Percentiles rank a stretch among this genome's conserved stretches.
These are phyloP conservation scores for Haplosporangium sp. DNA, from an alignment of 371 early-diverging fungal genomes.

Conservation along the genomic window DNA sequence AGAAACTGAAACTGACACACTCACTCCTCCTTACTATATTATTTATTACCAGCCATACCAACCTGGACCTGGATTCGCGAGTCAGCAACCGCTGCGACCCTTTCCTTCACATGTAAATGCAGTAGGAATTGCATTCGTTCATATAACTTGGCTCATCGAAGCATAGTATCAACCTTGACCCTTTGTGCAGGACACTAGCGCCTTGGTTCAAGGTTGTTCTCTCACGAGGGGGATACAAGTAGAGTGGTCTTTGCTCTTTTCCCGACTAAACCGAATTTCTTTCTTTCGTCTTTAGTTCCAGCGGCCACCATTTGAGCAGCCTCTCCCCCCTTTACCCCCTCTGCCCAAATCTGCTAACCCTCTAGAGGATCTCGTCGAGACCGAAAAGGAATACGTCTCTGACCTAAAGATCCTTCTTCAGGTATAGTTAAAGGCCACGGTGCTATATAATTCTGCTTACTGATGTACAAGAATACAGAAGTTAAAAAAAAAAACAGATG, in stretches of 20 bases:
- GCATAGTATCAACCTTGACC: no score
- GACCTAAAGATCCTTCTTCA: constrained; percentile 38
- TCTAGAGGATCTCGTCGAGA: constrained; percentile 24
- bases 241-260: neutral
- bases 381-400: constrained; percentile 25
- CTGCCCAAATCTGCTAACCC: constrained; percentile 19
- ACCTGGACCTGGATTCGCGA: constrained; percentile 27
- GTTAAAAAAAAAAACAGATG: no score
- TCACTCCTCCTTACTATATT: neutral
- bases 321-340: constrained; percentile 3
- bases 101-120: constrained; percentile 40
- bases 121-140: neutral
- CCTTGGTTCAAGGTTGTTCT: no score
- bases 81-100: constrained; percentile 32
- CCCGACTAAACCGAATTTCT: neutral
- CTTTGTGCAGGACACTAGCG: neutral
- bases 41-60: constrained; percentile 16
- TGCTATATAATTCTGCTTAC: no score
- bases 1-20: no score
- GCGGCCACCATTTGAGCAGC: constrained; percentile 25
- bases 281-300: constrained; percentile 7
- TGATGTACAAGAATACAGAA: no score
- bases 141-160: neutral
- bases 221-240: no score
- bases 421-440: constrained; percentile 9